Conservation (phyloP, 139 green algal species). For the Chlorella sp. region DNA sequence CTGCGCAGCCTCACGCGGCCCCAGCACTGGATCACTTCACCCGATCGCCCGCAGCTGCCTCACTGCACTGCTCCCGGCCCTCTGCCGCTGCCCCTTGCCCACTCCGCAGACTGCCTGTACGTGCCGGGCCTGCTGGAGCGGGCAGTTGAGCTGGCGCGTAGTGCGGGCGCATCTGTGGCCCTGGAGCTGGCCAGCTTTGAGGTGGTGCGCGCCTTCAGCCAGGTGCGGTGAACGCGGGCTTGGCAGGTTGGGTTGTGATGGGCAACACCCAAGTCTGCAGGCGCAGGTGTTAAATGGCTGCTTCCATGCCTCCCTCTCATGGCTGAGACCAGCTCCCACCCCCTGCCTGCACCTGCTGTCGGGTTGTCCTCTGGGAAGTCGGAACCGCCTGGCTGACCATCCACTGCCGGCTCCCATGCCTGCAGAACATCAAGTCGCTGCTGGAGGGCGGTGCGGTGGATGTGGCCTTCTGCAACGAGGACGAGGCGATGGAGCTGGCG, state of each 20-base stretch:
- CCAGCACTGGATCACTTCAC: no score
- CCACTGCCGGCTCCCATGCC: not conserved
- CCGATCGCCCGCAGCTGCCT: no score
- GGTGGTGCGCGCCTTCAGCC: slow-evolving; percentile 51
- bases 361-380: no score
- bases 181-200: slow-evolving; percentile 80
- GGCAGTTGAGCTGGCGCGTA: slow-evolving; percentile 45
- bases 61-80: not conserved
- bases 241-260: not conserved
- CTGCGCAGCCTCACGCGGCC: no score
- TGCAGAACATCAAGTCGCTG: slow-evolving; percentile 39
- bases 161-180: slow-evolving; percentile 49
- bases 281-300: no score
- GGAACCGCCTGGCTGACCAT: no score
- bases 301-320: not conserved
- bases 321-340: no score
- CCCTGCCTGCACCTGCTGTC: no score
- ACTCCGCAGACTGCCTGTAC: slow-evolving; percentile 64
- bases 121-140: slow-evolving; percentile 46
- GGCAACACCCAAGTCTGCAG: no score
- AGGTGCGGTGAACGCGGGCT: not conserved
- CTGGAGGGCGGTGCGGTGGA: slow-evolving; percentile 48
- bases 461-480: slow-evolving; percentile 77
- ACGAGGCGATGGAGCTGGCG: slow-evolving; percentile 56
- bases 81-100: not conserved